A percentile compares a stretch with the other conserved stretches of the same genome.
Conservation (phyloP, 2,329 filamentous ascomycete genomes). For the Clonostachys rosea region DNA sequence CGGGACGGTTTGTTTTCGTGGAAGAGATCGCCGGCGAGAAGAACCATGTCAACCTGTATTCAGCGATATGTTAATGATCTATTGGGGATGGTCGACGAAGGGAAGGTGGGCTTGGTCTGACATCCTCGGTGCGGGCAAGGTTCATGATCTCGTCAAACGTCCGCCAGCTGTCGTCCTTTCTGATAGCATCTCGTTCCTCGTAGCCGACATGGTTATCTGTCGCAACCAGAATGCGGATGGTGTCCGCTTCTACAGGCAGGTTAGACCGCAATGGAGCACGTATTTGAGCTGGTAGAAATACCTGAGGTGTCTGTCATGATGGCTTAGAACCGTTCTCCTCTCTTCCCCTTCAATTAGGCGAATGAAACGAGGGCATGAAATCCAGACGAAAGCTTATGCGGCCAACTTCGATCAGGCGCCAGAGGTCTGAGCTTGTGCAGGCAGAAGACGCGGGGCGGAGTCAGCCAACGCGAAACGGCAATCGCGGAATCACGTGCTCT, state of each 20-base stretch:
- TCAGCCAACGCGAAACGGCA: no score
- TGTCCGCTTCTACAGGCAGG: constrained; percentile 56
- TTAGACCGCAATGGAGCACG: no score
- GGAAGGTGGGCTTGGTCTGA: constrained; percentile 15
- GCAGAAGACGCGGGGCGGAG: no score
- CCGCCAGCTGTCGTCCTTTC: constrained; percentile 96
- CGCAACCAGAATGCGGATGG: constrained; percentile 88
- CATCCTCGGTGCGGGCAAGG: constrained; percentile 79
- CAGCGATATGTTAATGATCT: background rate
- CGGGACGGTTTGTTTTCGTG: constrained; percentile 97
- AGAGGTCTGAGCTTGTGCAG: no score
- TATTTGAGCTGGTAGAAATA: no score
- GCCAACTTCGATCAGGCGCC: no score
- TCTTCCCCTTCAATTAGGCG: no score
- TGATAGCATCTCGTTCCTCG: constrained; percentile 85
- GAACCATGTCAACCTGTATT: constrained; percentile 81
- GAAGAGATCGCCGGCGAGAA: constrained; percentile 91
- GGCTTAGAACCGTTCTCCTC: no score
- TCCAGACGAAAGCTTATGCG: no score
- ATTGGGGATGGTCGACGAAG: background rate
- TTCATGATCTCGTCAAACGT: constrained; percentile 95
- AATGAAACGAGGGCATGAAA: no score
- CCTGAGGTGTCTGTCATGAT: no score
- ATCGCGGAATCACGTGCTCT: no score
- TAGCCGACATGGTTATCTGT: constrained; percentile 99